Evolutionary conservation across 176 grass and related monocot species (phyloP), one percentile per base, ranked within the genome.

Genomic region (Cocos nucifera): DNA sequence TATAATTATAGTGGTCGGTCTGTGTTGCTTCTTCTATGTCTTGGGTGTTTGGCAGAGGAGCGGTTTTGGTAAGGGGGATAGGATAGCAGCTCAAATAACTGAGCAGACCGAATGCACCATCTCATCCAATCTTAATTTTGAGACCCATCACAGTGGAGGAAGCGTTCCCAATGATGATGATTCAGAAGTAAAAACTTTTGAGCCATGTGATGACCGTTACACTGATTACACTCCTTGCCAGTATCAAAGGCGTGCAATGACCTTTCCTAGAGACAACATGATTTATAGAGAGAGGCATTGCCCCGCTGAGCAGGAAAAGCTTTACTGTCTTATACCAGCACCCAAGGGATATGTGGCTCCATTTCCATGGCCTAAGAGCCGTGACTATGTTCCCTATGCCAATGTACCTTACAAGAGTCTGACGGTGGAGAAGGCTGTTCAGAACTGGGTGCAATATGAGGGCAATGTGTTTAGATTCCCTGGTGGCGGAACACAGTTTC

Each of bases 221-320:
- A 86, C 78, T 29, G 86, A 95, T 75, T 95, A 95, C 75, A 95
- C 90, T 66, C 90, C 90, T 56, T 95, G 90, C 32, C 82, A 86
- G 61, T 80, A 95, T 72, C 86, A 83, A 73, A 80, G 72, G 56
- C 79, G 71, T 65, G 86, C 81, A 1, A 86, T 88, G 90, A 84
- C 74, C 48, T 95, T 86, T 67, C 81, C 82, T 17, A 73, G 79
- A 51, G 68, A 82, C 17, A 83, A 89, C 30, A 82, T 89, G 82
- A 74, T 86, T 25, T 86, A 89, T 67, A 74, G 82, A 58, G 86
- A 95, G 74, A 77, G 90, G 18, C 90, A 95, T 80, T 95, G 90
- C 61, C 86, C 86, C 7, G 72, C 64, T 6, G 77, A 81, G 49
- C 74, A 83, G 5, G 73, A 95, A 63, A 85, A 86, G 49, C 65